Conservation (phyloP, 192 early-diverging fungal species). For the Diversispora eburnea region DNA sequence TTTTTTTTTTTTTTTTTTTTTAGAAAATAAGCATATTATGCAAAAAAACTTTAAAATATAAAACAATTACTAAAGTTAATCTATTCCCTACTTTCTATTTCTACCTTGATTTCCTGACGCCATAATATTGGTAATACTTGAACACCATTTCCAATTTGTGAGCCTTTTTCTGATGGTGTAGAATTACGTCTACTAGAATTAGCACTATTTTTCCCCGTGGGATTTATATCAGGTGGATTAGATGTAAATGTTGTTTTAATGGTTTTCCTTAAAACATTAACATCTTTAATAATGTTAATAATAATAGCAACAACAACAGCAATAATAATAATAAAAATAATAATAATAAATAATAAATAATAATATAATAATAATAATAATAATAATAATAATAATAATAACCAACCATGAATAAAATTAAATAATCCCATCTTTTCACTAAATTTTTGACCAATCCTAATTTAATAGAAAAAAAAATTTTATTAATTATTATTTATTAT, state of each 20-base stretch:
- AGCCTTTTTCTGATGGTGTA: neutral
- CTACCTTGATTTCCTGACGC: conserved; percentile 63
- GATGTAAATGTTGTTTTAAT: conserved; percentile 53
- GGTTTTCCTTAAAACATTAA: conserved; percentile 63
- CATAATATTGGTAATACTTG: conserved; percentile 83
- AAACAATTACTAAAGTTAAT: neutral
- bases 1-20: conserved; percentile 24
- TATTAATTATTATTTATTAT: neutral
- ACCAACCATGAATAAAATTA: conserved; percentile 55
- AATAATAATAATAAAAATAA: neutral
- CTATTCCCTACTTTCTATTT: no score
- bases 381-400: neutral
- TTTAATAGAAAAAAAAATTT: conserved; percentile 1
- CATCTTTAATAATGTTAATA: conserved; percentile 45
- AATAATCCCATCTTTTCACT: conserved; percentile 66
- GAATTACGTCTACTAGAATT: neutral
- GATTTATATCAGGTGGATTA: conserved; percentile 23
- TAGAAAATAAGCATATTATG: neutral
- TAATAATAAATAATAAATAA: neutral
- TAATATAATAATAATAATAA: neutral
- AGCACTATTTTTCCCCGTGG: neutral
- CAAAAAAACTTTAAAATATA: neutral
- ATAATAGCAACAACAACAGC: neutral
- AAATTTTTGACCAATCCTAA: conserved; percentile 77
- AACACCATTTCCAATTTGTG: conserved; percentile 45